A percentile compares a stretch with the other conserved stretches of the same genome.
phyloP scores from a whole-genome alignment of 1,284 basidiomycete genomes.

The Cryptococcus sp. region DNA sequence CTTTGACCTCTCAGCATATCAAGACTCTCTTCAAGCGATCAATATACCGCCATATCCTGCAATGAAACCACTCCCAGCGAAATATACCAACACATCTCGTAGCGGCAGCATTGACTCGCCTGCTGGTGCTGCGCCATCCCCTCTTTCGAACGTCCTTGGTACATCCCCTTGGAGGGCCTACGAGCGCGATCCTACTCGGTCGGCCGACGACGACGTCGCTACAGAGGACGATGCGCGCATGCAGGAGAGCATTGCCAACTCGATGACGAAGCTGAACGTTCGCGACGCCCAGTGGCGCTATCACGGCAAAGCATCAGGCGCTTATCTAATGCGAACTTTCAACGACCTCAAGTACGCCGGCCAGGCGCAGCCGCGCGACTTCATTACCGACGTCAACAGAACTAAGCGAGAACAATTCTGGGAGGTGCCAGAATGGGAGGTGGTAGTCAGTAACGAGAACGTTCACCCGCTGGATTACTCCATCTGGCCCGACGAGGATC shows the following conservation, averaged over 20 bases:
- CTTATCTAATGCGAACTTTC: constrained; percentile 66
- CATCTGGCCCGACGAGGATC: constrained; percentile 57
- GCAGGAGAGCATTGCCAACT: constrained; percentile 26
- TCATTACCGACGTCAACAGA: constrained; percentile 37
- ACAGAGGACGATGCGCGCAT: constrained; percentile 23
- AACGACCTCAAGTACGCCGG: constrained; percentile 63
- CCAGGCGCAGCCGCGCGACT: constrained; percentile 2
- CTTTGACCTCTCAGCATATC: constrained; percentile 60
- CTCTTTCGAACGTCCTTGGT: constrained; percentile 32
- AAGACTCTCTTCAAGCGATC: constrained; percentile 32
- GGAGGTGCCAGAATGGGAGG: constrained; percentile 53
- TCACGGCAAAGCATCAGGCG: constrained; percentile 71
- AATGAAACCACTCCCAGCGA: constrained; percentile 29
- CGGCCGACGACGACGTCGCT: constrained; percentile 26
- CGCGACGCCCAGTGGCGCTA: constrained; percentile 58
- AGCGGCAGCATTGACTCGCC: constrained; percentile 6
- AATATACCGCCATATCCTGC: constrained; percentile 46
- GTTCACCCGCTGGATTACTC: constrained; percentile 41
- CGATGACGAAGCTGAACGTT: constrained; percentile 41
- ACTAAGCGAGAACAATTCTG: constrained; percentile 48
- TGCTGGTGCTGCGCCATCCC: constrained; percentile 26
- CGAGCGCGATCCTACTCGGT: constrained; percentile 38
- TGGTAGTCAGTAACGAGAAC: constrained; percentile 44
- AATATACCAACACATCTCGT: background rate
- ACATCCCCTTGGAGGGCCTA: constrained; percentile 38